Evolutionary conservation across 306 rosid genomes (phyloP), one percentile per base, ranked within the genome.

Genomic region (Glycine soja): DNA sequence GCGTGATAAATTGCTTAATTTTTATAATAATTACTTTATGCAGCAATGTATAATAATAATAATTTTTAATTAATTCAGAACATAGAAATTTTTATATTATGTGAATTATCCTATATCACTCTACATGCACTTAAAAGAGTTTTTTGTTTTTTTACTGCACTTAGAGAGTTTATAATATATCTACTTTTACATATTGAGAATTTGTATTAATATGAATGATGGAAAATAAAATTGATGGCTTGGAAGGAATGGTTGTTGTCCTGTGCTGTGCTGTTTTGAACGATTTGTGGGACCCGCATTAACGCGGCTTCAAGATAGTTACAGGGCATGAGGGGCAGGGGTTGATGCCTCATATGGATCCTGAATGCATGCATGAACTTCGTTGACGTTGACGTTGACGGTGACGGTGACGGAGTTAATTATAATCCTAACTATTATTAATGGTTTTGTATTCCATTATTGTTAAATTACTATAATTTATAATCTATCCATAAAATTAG

Each of bases 281-380:
- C 43, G 62, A 82, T 61, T 13, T 70, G 11, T 71, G 86, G 86
- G 86, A 34, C 83, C 86, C 83, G 5, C 86, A 52, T 63, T 43
- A 42, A 77, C 86, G 79, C 83, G 86, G 70, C 70, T 77, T 77
- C 8, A 6, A 70, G 75, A 63, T 76, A 70, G 30, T 30, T 10
- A 12, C 47, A 65, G 8, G 19, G 12, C 51, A 53, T 38, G 43
- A 34, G 38, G 42, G 69, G 15, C 32, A 34, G 14, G 8, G 30
- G 19, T 40, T 42, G 48, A 53, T 38, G 62, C 40, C 15, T 16
- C 15, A 3, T 36, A 14, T 64, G 70, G 48, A 6, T 24, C 47
- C 65, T 58, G 7, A 24, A 19, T 36, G 70, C 70, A 36, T 64
- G 47, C 47, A 64, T 13, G 6, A 7, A 36, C 10, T 34, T 34